Evolutionary conservation across 1,284 basidiomycete species (phyloP).

Genomic region (Tilletia setariae): DNA sequence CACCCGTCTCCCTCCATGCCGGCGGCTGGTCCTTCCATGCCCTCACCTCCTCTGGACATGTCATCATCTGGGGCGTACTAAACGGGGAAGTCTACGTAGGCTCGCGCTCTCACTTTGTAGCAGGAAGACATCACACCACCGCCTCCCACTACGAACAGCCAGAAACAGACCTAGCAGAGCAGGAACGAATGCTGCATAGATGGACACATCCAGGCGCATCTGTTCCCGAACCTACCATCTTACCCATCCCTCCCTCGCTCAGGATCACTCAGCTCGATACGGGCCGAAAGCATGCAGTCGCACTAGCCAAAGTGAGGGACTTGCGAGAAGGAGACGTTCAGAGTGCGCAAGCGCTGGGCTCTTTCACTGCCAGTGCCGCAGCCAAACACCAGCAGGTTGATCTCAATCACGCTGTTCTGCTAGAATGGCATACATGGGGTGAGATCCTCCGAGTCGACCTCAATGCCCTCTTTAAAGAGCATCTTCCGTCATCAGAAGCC

Average conservation of each 20-base stretch:
- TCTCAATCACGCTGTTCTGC: constrained; percentile 17
- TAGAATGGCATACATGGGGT: constrained; percentile 37
- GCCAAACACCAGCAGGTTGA: neutral
- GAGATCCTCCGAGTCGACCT: constrained; percentile 21
- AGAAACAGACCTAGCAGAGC: neutral
- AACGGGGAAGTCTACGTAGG: constrained; percentile 21
- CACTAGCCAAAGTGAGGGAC: constrained; percentile 53
- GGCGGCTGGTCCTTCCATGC: constrained; percentile 38
- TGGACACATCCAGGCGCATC: constrained; percentile 61
- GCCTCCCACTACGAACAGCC: neutral
- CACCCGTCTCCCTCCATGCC: constrained; percentile 28
- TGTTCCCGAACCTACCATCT: constrained; percentile 58
- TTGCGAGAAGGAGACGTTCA: neutral
- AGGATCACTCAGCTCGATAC: constrained; percentile 54
- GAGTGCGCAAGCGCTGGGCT: neutral
- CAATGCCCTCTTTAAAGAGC: neutral
- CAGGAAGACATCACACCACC: neutral
- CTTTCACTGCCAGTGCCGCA: neutral
- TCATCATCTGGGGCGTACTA: constrained; percentile 34
- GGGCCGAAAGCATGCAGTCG: constrained; percentile 69
- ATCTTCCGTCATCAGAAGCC: neutral
- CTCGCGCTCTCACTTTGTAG: neutral
- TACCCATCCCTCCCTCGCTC: constrained; percentile 16
- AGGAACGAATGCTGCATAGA: neutral
- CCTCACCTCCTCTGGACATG: constrained; percentile 26